Conservation (phyloP, 306 rosid species). For the Albizia julibrissin region DNA sequence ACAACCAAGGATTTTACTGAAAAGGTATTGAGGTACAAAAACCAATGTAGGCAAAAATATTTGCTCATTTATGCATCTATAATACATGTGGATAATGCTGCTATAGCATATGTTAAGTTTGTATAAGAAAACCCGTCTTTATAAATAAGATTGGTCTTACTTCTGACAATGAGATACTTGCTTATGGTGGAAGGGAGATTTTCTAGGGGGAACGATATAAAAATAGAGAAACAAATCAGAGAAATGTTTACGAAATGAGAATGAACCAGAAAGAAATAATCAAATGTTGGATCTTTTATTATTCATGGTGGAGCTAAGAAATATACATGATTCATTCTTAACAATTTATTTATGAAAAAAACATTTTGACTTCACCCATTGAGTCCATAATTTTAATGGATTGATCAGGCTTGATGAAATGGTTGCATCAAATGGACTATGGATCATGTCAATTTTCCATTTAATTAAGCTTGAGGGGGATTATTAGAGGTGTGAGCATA, state of each 20-base stretch:
- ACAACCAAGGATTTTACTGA: neutral
- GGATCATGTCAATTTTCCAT: neutral
- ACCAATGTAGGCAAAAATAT: neutral
- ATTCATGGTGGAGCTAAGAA: neutral
- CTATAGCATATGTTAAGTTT: neutral
- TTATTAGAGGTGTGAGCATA: neutral
- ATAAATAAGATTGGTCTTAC: neutral
- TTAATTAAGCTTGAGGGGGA: neutral
- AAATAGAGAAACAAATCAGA: too few species aligned
- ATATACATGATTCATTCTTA: neutral
- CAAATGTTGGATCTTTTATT: neutral
- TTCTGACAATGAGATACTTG: neutral
- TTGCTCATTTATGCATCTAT: neutral
- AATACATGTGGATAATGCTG: neutral
- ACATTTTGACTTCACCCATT: neutral
- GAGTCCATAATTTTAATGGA: neutral
- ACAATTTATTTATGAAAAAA: neutral
- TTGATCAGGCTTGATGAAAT: neutral
- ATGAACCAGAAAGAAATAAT: neutral
- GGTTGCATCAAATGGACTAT: neutral
- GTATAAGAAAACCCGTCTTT: neutral
- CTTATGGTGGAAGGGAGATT: neutral
- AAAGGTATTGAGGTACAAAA: neutral
- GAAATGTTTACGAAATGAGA: neutral
- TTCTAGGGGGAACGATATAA: neutral